Base-by-base conservation (phyloP, 495 filamentous ascomycete genomes). In the Penicillium psychrofluorescens region DNA sequence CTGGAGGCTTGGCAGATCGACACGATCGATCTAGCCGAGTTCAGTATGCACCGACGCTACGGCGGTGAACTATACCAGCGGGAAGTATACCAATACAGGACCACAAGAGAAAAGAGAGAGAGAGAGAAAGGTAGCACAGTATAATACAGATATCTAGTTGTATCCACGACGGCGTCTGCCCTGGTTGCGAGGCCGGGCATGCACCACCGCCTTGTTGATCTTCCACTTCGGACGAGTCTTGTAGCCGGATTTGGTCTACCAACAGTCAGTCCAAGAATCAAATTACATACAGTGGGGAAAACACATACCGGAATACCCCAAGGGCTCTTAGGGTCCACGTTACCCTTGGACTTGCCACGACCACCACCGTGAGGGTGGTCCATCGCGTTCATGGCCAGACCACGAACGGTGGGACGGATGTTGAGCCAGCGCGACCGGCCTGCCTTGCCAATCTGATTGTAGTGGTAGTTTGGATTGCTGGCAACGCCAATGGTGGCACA, bases 311-410 rank as follows among this genome's bases (percentile, higher is more conserved):
- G 89, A 60, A 79, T 82, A 55, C 94, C 94, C 92, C 92, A 98
- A 46, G 90, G 90, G 71, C 88, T 95, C 61, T 89, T 86, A 36
- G 94, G 90, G 61, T 92, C 72, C 44, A 86, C 77, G 64, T 97
- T 97, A 76, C 92, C 90, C 85, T 98, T 97, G 16, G 88, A 95
- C 72, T 98, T 98, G 62, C 92, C 92, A 72, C 94, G 77, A 61
- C 92, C 92, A 84, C 92, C 92, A 77, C 92, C 92, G 67, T 98
- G 92, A 53, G 92, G 90, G 78, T 98, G 92, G 53, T 98, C 94
- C 48, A 71, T 78, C 47, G 90, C 89, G 66, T 98, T 98, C 92
- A 98, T 98, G 13, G 92, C 92, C 55, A 98, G 63, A 82, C 92
- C 92, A 68, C 92, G 78, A 30, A 98, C 92, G 6, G 92, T 95